Base-by-base conservation (phyloP, 306 rosid genomes). In the Acacia confusa region DNA sequence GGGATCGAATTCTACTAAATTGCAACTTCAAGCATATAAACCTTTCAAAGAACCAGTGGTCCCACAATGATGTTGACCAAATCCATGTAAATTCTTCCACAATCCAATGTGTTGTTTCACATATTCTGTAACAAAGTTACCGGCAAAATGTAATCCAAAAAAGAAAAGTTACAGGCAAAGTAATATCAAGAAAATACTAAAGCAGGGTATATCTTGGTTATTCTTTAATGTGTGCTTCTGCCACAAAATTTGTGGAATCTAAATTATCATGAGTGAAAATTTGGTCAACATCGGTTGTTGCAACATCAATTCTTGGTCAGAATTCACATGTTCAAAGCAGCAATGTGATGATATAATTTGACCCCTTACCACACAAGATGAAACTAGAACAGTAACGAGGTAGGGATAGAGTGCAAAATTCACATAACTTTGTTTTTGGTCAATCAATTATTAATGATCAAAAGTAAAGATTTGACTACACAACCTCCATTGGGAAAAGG, bases 291-390 rank as follows among this genome's bases (percentile, higher is more conserved):
- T 91, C 72, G 86, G 86, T 92, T 82, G 95, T 92, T 83, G 97
- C 97, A 83, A 92, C 98, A 45, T 92, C 98, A 66, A 95, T 91
- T 85, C 95, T 95, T 65, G 97, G 93, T 83, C 95, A 92, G 84
- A 97, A 95, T 65, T 74, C 92, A 82, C 95, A 95, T 78, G 94
- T 95, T 68, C 95, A 95, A 82, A 89, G 92, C 73, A 90, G 95
- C 90, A 91, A 92, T 72, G 71, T 92, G 84, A 97, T 91, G 22
- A 78, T 90, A 53, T 88, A 94, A 84, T 95, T 92, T 84, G 97
- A 95, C 84, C 95, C 95, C 95, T 5, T 83, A 81, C 68, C 82
- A 89, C 72, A 95, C 92, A 44, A n/a, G 89, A n/a, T 87, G 89
- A 72, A 90, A 84, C 90, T 92, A 82, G 91, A 91, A 77, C 97